Conservation (phyloP, 371 early-diverging fungal genomes). For the Mortierella sp. region DNA sequence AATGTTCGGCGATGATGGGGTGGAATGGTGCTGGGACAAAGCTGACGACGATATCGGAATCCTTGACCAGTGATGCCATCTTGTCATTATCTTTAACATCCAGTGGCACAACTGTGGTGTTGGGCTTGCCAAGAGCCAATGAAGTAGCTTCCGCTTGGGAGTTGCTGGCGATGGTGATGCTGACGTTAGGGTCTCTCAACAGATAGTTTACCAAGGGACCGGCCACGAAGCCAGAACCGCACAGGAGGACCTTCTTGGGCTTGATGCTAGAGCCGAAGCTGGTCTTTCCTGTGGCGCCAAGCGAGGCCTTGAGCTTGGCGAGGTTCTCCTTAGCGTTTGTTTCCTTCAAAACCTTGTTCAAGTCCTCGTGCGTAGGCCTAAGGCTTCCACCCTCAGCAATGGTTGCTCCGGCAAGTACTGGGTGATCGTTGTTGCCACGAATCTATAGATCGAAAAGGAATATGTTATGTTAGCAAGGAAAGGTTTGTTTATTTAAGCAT, state of each 20-base stretch:
- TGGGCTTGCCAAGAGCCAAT: conserved; percentile 68
- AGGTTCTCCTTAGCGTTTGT: conserved; percentile 43
- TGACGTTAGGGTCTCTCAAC: conserved; percentile 69
- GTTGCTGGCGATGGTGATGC: conserved; percentile 88
- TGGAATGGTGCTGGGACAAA: conserved; percentile 97
- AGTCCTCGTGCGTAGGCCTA: conserved; percentile 63
- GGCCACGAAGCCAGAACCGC: conserved; percentile 96
- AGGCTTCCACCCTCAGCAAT: conserved; percentile 84
- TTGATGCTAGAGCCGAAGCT: conserved; percentile 22
- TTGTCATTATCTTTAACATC: conserved; percentile 64
- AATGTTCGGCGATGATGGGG: conserved; percentile 83
- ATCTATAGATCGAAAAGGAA: conserved; percentile 44
- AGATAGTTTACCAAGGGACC: conserved; percentile 92
- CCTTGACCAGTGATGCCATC: conserved; percentile 76
- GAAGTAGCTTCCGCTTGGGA: conserved; percentile 74
- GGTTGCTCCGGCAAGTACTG: conserved; percentile 82
- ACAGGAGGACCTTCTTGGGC: conserved; percentile 69
- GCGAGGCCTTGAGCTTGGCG: conserved; percentile 36
- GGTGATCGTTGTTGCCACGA: conserved; percentile 71
- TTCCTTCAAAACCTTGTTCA: conserved; percentile 57
- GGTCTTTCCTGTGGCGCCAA: conserved; percentile 25
- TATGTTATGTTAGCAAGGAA: conserved; percentile 14
- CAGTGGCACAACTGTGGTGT: conserved; percentile 65
- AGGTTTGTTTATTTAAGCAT: not conserved
- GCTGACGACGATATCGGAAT: conserved; percentile 93